Evolutionary conservation across 306 rosid species (phyloP).

Genomic region (Heteromeles arbutifolia): DNA sequence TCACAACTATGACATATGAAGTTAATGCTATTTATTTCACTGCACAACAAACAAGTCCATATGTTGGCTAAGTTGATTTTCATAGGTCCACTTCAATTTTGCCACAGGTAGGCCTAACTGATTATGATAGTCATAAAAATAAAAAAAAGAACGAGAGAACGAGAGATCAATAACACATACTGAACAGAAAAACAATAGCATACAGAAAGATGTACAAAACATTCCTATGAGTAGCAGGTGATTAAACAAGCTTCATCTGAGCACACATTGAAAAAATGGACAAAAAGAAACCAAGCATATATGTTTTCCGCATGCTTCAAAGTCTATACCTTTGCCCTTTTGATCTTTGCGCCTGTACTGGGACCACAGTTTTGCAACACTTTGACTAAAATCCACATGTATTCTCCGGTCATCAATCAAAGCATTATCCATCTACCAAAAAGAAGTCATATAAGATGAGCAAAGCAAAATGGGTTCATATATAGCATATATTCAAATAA

Average conservation of each 20-base stretch:
- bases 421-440: conserved; percentile 88
- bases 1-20: not conserved
- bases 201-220: not conserved
- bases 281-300: not conserved
- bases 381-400: conserved; percentile 97
- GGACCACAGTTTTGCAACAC: conserved; percentile 86
- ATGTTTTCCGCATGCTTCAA: not conserved
- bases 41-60: not conserved
- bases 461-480: not conserved
- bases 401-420: conserved; percentile 95
- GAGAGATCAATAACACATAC: not conserved
- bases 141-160: not conserved
- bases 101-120: not conserved
- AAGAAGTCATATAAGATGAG: conserved; percentile 10
- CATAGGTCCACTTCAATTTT: not conserved
- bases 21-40: not conserved
- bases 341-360: conserved; percentile 70
- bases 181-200: not conserved
- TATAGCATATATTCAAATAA: not conserved
- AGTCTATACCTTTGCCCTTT: conserved; percentile 50
- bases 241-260: not conserved
- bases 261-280: not conserved
- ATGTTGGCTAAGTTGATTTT: not conserved
- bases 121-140: not conserved
- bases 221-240: not conserved